Evolutionary conservation across 306 rosid species (phyloP).

Genomic region (Crataegus laevigata): DNA sequence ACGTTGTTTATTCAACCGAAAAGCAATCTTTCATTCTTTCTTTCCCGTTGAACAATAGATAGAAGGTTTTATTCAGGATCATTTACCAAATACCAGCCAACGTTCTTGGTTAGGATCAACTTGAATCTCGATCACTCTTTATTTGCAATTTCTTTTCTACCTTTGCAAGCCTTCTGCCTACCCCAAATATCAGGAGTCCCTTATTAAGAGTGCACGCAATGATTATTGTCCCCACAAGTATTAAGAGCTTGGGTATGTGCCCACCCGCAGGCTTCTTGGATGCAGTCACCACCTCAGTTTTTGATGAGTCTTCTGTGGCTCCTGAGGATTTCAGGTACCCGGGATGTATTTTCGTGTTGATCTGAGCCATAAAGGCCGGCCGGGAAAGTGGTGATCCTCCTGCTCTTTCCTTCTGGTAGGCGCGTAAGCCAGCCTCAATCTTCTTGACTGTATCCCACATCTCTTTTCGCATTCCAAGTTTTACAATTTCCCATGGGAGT

Average conservation of each 20-base stretch:
- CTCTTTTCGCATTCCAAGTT: slow-evolving; percentile 76
- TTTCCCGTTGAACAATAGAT: slow-evolving; percentile 1
- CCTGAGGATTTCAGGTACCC: slow-evolving; percentile 49
- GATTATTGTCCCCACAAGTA: slow-evolving; percentile 65
- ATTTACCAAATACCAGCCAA: not conserved
- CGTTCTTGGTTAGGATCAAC: not conserved
- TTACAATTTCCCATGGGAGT: slow-evolving; percentile 86
- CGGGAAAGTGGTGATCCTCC: slow-evolving; percentile 46
- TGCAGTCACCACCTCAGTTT: not conserved
- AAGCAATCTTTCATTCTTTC: slow-evolving; percentile 9
- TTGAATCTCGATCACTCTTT: not conserved
- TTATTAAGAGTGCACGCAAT: slow-evolving; percentile 74
- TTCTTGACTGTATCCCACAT: slow-evolving; percentile 93
- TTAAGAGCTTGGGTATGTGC: slow-evolving; percentile 56
- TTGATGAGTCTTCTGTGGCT: slow-evolving; percentile 15
- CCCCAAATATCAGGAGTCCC: slow-evolving; percentile 64
- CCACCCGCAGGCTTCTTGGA: slow-evolving; percentile 37
- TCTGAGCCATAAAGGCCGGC: slow-evolving; percentile 50
- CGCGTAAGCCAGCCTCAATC: slow-evolving; percentile 66
- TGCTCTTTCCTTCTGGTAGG: slow-evolving; percentile 55
- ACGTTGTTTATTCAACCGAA: slow-evolving; percentile 17
- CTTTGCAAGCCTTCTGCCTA: slow-evolving; percentile 62
- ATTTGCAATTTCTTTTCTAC: slow-evolving; percentile 55
- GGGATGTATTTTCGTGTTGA: slow-evolving; percentile 53
- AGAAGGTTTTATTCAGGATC: not conserved